Percentiles rank a stretch among this genome's conserved stretches.
Conservation (phyloP, 768 basidiomycete genomes). For the Russula lepida region DNA sequence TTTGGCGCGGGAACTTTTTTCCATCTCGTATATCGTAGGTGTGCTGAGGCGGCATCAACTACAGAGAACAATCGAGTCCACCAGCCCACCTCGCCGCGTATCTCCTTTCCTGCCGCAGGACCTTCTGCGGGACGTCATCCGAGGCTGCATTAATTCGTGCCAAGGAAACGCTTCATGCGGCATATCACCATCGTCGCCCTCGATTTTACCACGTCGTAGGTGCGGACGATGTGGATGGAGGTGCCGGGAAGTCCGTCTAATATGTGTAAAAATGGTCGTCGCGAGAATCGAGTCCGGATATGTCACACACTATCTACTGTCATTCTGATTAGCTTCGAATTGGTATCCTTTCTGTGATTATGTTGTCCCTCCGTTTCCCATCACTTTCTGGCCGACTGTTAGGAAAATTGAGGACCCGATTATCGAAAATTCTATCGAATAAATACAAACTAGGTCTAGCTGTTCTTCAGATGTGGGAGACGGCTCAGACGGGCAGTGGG, state of each 20-base stretch:
- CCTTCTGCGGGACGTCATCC: not conserved
- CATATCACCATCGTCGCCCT: not conserved
- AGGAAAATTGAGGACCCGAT: not conserved
- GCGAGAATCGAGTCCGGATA: not conserved
- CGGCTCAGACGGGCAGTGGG: too few relatives aligned
- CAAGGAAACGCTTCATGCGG: not conserved
- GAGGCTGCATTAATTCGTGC: not conserved
- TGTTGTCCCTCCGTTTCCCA: not conserved
- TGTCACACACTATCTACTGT: not conserved
- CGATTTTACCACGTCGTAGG: not conserved
- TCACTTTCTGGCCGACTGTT: not conserved
- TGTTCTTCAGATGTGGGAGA: not conserved
- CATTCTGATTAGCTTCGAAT: not conserved
- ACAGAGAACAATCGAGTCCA: not conserved
- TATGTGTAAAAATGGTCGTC: not conserved
- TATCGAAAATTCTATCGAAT: not conserved
- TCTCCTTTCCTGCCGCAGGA: not conserved
- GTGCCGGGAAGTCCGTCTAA: not conserved
- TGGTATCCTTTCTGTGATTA: not conserved
- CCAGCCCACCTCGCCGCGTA: not conserved
- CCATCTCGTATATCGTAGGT: not conserved
- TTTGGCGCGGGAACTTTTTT: not conserved
- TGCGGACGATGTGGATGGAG: not conserved
- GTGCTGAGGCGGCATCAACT: not conserved
- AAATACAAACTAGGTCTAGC: not conserved